phyloP scores from a whole-genome alignment of 1,284 basidiomycete species.

The Pisolithus thermaeus region DNA sequence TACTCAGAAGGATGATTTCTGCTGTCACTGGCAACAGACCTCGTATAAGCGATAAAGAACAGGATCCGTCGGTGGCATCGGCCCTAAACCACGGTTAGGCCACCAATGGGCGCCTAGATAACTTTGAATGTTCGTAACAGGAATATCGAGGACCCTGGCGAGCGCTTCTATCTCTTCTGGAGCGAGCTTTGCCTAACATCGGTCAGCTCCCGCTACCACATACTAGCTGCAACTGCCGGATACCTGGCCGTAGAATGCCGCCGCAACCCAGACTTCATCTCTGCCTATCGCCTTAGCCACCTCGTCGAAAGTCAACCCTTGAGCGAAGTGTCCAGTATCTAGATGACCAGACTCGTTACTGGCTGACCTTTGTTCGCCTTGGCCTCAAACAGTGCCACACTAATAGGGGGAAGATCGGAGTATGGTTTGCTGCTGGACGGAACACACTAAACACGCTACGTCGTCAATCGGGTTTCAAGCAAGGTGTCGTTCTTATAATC shows the following conservation, averaged over 20 bases:
- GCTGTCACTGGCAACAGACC: slow-evolving; percentile 33
- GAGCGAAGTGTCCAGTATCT: slow-evolving; percentile 5
- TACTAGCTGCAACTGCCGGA: slow-evolving; percentile 9
- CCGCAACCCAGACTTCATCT: slow-evolving; percentile 86
- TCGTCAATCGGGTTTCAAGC: neutral
- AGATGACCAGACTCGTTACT: neutral
- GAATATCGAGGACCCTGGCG: slow-evolving; percentile 46
- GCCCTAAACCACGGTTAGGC: slow-evolving; percentile 60
- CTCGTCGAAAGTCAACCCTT: slow-evolving; percentile 68
- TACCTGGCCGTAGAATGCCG: slow-evolving; percentile 82
- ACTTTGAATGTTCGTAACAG: slow-evolving; percentile 33
- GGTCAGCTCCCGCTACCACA: neutral
- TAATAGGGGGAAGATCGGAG: slow-evolving; percentile 48
- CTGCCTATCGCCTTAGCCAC: slow-evolving; percentile 66
- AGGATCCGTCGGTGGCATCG: slow-evolving; percentile 71
- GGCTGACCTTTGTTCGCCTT: slow-evolving; percentile 59
- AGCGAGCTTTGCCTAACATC: slow-evolving; percentile 59
- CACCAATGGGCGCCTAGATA: slow-evolving; percentile 65
- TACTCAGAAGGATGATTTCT: neutral
- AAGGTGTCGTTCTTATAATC: neutral
- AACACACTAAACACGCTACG: slow-evolving; percentile 28
- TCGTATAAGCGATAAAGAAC: slow-evolving; percentile 84
- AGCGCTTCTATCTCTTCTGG: slow-evolving; percentile 55
- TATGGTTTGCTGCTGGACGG: slow-evolving; percentile 44
- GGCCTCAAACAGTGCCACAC: slow-evolving; percentile 52